Percentiles rank a stretch among this genome's conserved stretches.
phyloP scores from a whole-genome alignment of 371 early-diverging fungal species.

The Zopfochytrium polystomum region DNA sequence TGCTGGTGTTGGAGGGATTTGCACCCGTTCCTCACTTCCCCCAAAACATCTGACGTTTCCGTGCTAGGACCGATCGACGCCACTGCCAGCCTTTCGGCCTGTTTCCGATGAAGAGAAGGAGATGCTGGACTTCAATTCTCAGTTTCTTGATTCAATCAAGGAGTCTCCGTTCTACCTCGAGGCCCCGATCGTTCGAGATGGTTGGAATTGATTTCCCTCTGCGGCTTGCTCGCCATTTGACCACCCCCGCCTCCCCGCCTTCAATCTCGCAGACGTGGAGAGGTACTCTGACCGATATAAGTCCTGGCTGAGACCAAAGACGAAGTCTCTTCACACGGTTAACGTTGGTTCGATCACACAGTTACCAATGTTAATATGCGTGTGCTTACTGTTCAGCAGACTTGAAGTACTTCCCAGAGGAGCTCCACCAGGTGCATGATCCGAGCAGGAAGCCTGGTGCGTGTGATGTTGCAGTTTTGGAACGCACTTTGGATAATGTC shows the following conservation, averaged over 20 bases:
- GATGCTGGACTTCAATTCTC: constrained; percentile 20
- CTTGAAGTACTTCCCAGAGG: constrained; percentile 26
- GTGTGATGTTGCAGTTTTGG: not conserved
- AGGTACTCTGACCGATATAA: constrained; percentile 27
- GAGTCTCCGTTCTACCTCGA: constrained; percentile 26
- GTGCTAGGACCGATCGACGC: no score
- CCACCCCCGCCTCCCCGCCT: not conserved
- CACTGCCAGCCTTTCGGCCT: constrained; percentile 16
- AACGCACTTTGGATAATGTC: not conserved
- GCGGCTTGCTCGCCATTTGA: not conserved
- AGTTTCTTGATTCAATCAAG: constrained; percentile 9
- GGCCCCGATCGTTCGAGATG: constrained; percentile 12
- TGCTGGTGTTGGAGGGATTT: not conserved
- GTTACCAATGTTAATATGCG: not conserved
- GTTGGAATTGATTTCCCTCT: constrained; percentile 1
- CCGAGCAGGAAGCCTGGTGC: constrained; percentile 15
- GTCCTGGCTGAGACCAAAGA: constrained; percentile 11
- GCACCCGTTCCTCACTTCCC: no score
- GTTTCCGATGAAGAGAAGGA: constrained; percentile 6
- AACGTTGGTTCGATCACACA: constrained; percentile 7
- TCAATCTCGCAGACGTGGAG: constrained; percentile 13
- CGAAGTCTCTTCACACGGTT: constrained; percentile 8
- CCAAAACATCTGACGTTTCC: no score
- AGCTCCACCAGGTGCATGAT: constrained; percentile 24
- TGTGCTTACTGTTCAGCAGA: not conserved